These are phyloP conservation scores for Funneliformis caledonium DNA, from an alignment of 371 early-diverging fungal species.

Conservation along the genomic window DNA sequence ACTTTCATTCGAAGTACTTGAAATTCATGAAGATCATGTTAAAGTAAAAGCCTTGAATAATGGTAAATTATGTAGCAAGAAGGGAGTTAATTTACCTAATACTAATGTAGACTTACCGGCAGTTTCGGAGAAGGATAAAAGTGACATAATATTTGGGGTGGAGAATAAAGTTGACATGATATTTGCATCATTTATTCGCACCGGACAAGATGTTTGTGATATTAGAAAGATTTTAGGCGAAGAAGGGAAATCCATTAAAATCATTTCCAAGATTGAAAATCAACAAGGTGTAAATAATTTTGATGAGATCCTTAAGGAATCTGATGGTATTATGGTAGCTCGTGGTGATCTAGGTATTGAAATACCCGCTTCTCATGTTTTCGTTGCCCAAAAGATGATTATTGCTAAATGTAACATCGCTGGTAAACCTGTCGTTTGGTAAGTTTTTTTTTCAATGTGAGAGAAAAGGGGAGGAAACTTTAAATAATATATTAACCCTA, in stretches of 20 bases:
- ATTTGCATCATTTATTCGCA: slow-evolving; percentile 97
- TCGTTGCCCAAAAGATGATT: slow-evolving; percentile 97
- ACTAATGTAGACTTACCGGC: slow-evolving; percentile 90
- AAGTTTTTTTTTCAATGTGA: slow-evolving; percentile 10
- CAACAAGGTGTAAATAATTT: slow-evolving; percentile 96
- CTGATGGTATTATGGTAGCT: slow-evolving; percentile 99
- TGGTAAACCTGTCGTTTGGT: slow-evolving; percentile 96
- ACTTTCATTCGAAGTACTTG: slow-evolving; percentile 80
- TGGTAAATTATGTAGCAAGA: slow-evolving; percentile 77
- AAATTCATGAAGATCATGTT: slow-evolving; percentile 64
- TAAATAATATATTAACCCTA: background rate
- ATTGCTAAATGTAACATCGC: slow-evolving; percentile 90
- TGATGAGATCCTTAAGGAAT: slow-evolving; percentile 91
- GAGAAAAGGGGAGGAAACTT: background rate
- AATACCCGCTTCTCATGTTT: slow-evolving; percentile 90
- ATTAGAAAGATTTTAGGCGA: slow-evolving; percentile 82
- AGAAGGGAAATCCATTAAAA: slow-evolving; percentile 85
- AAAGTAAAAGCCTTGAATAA: slow-evolving; percentile 78
- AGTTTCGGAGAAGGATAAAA: slow-evolving; percentile 93
- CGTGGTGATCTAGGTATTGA: slow-evolving; percentile 99
- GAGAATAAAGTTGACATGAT: slow-evolving; percentile 94
- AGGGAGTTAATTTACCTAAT: slow-evolving; percentile 91
- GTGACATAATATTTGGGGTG: slow-evolving; percentile 91
- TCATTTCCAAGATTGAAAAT: slow-evolving; percentile 96
- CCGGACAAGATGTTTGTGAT: slow-evolving; percentile 84